Conservation (phyloP, 2,329 filamentous ascomycete genomes). For the Fusarium sp. region DNA sequence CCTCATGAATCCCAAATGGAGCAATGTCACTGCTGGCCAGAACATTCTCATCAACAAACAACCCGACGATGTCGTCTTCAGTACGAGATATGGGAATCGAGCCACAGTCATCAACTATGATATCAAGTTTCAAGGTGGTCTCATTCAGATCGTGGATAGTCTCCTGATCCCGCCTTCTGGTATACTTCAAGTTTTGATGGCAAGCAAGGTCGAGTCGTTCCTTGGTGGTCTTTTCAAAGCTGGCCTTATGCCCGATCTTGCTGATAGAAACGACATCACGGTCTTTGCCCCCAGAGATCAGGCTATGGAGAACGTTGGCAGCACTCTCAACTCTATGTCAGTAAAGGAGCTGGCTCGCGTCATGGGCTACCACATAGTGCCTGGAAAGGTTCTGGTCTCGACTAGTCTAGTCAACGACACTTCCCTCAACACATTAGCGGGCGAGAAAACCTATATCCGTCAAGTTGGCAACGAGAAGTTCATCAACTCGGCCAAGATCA, state of each 20-base stretch:
- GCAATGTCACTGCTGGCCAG: conserved; percentile 63
- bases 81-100: conserved; percentile 60
- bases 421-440: conserved; percentile 50
- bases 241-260: conserved; percentile 54
- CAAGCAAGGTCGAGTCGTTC: conserved; percentile 58
- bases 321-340: conserved; percentile 59
- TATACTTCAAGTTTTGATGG: conserved; percentile 62
- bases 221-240: conserved; percentile 50
- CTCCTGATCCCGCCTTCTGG: conserved; percentile 61
- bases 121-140: conserved; percentile 60
- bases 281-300: conserved; percentile 72
- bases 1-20: conserved; percentile 55
- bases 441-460: conserved; percentile 53
- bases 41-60: conserved; percentile 60
- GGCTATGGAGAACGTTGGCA: conserved; percentile 69
- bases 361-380: conserved; percentile 73
- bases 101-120: conserved; percentile 57
- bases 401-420: conserved; percentile 51
- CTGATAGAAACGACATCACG: conserved; percentile 61
- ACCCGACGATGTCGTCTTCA: conserved; percentile 58
- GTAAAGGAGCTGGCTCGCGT: conserved; percentile 61
- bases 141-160: conserved; percentile 64
- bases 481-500: conserved; percentile 64
- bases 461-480: conserved; percentile 59
- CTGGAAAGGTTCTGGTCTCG: conserved; percentile 65